Conservation (phyloP, 306 rosid species). For the Hylodesmum podocarpum region DNA sequence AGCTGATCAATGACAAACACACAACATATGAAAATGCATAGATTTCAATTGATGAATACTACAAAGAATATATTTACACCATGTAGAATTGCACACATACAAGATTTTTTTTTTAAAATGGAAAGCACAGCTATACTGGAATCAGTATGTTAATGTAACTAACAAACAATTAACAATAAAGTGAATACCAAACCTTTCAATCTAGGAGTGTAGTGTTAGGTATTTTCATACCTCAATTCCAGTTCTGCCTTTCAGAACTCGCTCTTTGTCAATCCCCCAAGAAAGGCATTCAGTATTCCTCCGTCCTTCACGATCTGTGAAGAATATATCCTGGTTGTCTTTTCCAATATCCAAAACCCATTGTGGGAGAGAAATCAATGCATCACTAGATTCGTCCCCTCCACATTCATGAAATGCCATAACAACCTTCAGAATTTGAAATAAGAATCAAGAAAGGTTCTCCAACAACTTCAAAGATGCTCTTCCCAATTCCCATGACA, state of each 20-base stretch:
- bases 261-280: constrained; percentile 93
- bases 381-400: constrained; percentile 67
- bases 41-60: background rate
- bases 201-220: background rate
- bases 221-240: constrained; percentile 77
- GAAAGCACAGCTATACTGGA: constrained; percentile 2
- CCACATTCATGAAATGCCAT: constrained; percentile 94
- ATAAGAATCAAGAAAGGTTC: constrained; percentile 31
- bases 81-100: background rate
- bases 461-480: constrained; percentile 31
- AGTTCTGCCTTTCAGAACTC: constrained; percentile 94
- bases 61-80: constrained; percentile 6
- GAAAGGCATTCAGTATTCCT: constrained; percentile 91
- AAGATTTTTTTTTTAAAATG: background rate
- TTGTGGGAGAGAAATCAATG: constrained; percentile 74
- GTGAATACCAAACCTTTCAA: background rate
- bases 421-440: constrained; percentile 72
- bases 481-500: constrained; percentile 14
- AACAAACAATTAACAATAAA: constrained; percentile 8
- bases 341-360: constrained; percentile 94
- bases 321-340: constrained; percentile 86
- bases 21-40: constrained; percentile 13
- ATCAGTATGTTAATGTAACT: constrained; percentile 2
- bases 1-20: constrained; percentile 23
- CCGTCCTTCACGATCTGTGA: constrained; percentile 95